Evolutionary conservation across 2,329 filamentous ascomycete species (phyloP).

Genomic region (Fusarium xylarioides): DNA sequence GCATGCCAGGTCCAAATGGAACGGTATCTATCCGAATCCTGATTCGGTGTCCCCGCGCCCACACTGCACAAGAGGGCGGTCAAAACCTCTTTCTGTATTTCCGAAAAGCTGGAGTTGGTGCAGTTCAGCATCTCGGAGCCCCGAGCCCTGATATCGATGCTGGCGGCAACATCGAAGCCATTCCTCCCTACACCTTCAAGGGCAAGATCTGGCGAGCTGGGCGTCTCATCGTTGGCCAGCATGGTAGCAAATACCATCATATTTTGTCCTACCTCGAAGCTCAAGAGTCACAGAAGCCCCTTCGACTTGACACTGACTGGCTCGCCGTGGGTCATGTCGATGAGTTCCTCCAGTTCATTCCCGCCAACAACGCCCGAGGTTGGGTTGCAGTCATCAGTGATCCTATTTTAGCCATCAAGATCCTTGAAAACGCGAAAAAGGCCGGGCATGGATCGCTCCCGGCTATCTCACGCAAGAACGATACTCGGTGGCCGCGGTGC

Average conservation of each 20-base stretch:
- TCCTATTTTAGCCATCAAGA: conserved; percentile 6
- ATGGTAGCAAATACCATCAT: background rate
- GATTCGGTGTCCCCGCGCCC: conserved; percentile 44
- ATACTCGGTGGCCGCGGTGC: rapidly evolving
- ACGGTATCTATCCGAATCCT: conserved; percentile 44
- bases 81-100: conserved; percentile 43
- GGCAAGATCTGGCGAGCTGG: background rate
- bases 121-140: conserved; percentile 34
- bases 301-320: conserved; percentile 44
- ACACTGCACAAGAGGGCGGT: no score
- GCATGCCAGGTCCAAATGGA: conserved; percentile 50
- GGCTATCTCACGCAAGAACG: background rate
- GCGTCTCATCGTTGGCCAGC: background rate
- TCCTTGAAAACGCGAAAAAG: background rate
- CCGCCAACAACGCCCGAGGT: conserved; percentile 31
- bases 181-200: background rate
- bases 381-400: conserved; percentile 34
- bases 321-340: conserved; percentile 39
- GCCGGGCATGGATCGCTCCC: conserved; percentile 12
- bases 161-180: conserved; percentile 46
- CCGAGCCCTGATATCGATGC: background rate
- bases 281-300: conserved; percentile 47
- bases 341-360: conserved; percentile 42
- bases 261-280: conserved; percentile 43
- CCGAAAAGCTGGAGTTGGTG: conserved; percentile 40